Evolutionary conservation across 2,329 filamentous ascomycete species (phyloP).

Genomic region (Alternaria triticimaculans): DNA sequence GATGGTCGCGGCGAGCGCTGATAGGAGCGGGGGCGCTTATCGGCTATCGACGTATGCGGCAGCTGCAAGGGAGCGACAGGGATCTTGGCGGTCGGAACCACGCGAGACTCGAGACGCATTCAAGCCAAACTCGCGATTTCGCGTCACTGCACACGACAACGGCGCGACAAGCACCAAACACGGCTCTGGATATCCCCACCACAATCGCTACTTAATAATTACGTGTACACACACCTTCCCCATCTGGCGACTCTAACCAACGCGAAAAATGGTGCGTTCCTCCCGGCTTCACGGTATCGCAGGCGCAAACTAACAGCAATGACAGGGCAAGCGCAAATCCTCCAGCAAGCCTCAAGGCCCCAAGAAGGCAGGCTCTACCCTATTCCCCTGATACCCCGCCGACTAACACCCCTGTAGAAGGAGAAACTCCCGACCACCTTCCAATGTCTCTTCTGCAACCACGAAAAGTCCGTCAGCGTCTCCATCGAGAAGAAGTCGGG

Average conservation of each 20-base stretch:
- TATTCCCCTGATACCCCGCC: not conserved
- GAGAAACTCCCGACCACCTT: constrained; percentile 83
- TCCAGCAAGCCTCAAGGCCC: constrained; percentile 80
- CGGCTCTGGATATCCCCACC: not conserved
- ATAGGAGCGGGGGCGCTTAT: constrained; percentile 41
- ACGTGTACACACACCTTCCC: not conserved
- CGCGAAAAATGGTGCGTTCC: constrained; percentile 29
- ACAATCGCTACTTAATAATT: not conserved
- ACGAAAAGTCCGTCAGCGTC: constrained; percentile 89
- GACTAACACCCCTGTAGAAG: constrained; percentile 44
- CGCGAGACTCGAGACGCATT: constrained; percentile 12
- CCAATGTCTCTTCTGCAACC: constrained; percentile 97
- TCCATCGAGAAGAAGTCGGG: constrained; percentile 94
- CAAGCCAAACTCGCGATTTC: constrained; percentile 13
- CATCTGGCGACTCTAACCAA: not conserved
- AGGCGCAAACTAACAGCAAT: constrained; percentile 29
- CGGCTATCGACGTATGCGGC: constrained; percentile 30
- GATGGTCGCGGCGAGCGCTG: constrained; percentile 26
- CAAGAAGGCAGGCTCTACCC: constrained; percentile 69
- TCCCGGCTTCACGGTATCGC: constrained; percentile 7
- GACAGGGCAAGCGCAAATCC: constrained; percentile 86
- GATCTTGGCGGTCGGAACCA: constrained; percentile 33
- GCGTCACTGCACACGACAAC: constrained; percentile 14
- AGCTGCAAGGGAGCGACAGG: constrained; percentile 31
- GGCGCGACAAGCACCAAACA: not conserved